Base-by-base conservation (phyloP, 1,284 basidiomycete species). In the Cystobasidiaceae sp. region DNA sequence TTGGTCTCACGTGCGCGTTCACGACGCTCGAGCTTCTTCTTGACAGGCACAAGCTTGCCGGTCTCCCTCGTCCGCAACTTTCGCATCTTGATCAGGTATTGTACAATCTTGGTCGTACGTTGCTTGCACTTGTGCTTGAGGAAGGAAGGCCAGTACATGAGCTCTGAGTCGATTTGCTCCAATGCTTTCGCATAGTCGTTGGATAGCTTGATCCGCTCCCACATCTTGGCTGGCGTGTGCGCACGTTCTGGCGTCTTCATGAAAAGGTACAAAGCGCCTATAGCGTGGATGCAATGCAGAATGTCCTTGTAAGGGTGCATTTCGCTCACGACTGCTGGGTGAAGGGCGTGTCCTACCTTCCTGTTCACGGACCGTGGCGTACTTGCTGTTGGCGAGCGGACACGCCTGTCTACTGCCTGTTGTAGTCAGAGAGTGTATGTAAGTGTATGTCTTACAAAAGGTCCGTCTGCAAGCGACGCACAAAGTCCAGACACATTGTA, bases 401-500 rank as follows among this genome's bases (percentile, higher is more conserved):
- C 96, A 99, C 62, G 92, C 93, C 75, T 96, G 92, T 65, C 93
- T 82, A 74, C 49, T 54, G 51, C 58, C 58, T 60, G 58, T 32
- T 19, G 19, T 4, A 7, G 25, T 4, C 21, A 27, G 43, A 19
- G 5, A 41, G 34, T 15, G 4, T 25, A 39, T 41, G 52, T 9
- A 33, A 41, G 11, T n/a, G 34, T 25, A 34, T 2, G 28, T 19
- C n/a, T n/a, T n/a, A n/a, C n/a, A n/a, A n/a, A n/a, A n/a, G n/a
- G n/a, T n/a, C n/a, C n/a, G n/a, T n/a, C n/a, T n/a, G n/a, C n/a
- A n/a, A 15, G 6, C 21, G 9, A 15, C 58, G 87, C 92, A 79
- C 96, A 99, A 71, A 97, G 83, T n/a, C 96, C 96, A 0, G 93
- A 96, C 34, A 97, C 86, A 78, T 99, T 99, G 82, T 96, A 97